These are phyloP conservation scores for Leccinum subgranulosum DNA, from an alignment of 768 basidiomycete genomes.

Conservation along the genomic window DNA sequence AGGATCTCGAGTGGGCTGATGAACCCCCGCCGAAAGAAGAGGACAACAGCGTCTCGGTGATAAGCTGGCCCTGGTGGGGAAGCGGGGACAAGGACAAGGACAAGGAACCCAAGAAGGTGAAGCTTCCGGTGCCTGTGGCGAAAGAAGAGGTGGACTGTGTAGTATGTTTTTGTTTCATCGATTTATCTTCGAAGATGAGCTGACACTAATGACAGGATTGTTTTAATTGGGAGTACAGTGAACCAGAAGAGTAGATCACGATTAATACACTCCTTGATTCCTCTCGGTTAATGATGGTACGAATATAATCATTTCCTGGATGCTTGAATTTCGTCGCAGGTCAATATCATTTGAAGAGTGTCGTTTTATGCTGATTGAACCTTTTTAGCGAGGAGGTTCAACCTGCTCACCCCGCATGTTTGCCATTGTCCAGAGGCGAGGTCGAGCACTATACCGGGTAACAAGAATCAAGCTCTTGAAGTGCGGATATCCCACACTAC, in stretches of 20 bases:
- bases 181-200: not conserved
- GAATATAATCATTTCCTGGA: not conserved
- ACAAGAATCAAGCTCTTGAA: not conserved
- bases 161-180: slow-evolving; percentile 37
- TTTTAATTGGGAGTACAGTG: slow-evolving; percentile 67
- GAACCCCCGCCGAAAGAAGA: slow-evolving; percentile 14
- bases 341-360: not conserved
- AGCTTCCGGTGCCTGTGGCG: slow-evolving; percentile 42
- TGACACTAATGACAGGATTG: slow-evolving; percentile 50
- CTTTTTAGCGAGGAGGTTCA: not conserved
- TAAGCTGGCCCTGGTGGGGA: slow-evolving; percentile 29
- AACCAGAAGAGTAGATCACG: slow-evolving; percentile 19
- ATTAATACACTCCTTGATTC: not conserved
- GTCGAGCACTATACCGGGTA: not conserved
- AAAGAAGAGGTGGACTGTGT: slow-evolving; percentile 62
- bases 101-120: slow-evolving; percentile 17
- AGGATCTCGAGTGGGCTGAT: slow-evolving; percentile 50
- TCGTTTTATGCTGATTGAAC: not conserved
- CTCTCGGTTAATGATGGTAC: not conserved
- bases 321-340: not conserved
- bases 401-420: not conserved
- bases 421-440: not conserved
- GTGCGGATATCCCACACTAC: too few relatives aligned
- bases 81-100: slow-evolving; percentile 32
- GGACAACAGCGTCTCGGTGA: not conserved